Percentiles rank a stretch among this genome's conserved stretches.
These are phyloP conservation scores for Arachis stenosperma DNA, from an alignment of 306 rosid genomes.

Conservation along the genomic window DNA sequence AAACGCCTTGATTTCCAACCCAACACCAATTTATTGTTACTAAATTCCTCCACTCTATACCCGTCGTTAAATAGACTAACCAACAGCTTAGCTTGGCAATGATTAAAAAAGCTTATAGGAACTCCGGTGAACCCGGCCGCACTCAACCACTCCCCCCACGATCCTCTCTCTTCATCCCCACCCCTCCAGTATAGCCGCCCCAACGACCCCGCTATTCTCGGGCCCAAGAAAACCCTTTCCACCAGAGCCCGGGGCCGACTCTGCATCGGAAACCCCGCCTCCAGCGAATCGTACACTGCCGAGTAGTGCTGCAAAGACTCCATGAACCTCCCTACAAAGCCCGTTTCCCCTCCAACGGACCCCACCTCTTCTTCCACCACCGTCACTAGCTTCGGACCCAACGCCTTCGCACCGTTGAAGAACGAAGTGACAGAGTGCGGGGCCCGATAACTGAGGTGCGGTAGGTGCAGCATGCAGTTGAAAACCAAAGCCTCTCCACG, in stretches of 20 bases:
- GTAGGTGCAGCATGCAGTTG: conserved; percentile 74
- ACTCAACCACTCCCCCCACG: conserved; percentile 66
- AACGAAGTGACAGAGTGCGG: conserved; percentile 68
- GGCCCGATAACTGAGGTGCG: conserved; percentile 60
- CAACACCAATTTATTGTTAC: conserved; percentile 58
- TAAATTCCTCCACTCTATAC: conserved; percentile 67
- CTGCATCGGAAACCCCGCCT: conserved; percentile 76
- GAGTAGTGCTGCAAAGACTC: conserved; percentile 78
- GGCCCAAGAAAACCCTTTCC: conserved; percentile 80
- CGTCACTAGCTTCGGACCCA: conserved; percentile 58
- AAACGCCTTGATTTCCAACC: conserved; percentile 85
- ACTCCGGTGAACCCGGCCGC: conserved; percentile 52
- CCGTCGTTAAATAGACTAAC: conserved; percentile 82
- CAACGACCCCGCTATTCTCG: conserved; percentile 56
- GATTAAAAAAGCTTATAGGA: conserved; percentile 63
- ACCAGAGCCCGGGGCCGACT: conserved; percentile 60
- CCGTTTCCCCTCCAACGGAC: conserved; percentile 34
- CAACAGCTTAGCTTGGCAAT: conserved; percentile 74
- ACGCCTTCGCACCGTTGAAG: conserved; percentile 55
- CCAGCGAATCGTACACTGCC: conserved; percentile 74
- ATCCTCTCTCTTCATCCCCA: conserved; percentile 36
- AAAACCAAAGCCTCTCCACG: conserved; percentile 73
- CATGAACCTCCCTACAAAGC: conserved; percentile 65
- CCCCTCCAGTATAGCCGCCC: conserved; percentile 43
- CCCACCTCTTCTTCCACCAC: conserved; percentile 70